Evolutionary conservation across 768 basidiomycete species (phyloP).

Genomic region (Trametes cingulata): DNA sequence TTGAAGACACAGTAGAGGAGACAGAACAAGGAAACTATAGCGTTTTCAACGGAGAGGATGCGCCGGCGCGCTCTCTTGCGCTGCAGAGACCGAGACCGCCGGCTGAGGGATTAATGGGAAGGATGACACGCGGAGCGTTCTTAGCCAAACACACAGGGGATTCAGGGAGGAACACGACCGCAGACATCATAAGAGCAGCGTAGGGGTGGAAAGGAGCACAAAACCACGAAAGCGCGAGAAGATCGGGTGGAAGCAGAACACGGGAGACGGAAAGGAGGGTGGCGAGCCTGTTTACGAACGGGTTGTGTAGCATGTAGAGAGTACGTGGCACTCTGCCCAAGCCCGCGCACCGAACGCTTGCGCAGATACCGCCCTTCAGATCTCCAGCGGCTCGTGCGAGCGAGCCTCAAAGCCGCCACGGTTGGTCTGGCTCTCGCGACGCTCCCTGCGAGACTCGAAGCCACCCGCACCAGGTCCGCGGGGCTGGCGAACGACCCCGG

Average conservation of each 20-base stretch:
- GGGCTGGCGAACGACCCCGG: conserved; percentile 78
- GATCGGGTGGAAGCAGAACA: neutral
- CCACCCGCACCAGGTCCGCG: conserved; percentile 79
- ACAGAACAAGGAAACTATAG: neutral
- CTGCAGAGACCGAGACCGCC: conserved; percentile 18
- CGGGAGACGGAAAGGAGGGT: conserved; percentile 17
- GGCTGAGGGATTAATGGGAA: conserved; percentile 9
- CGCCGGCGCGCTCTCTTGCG: conserved; percentile 11
- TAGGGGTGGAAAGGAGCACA: conserved; percentile 11
- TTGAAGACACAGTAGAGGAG: conserved; percentile 2
- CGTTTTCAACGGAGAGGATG: conserved; percentile 11
- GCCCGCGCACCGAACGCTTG: neutral
- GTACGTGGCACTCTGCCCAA: conserved; percentile 14
- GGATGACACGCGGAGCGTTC: conserved; percentile 9
- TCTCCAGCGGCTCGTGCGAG: conserved; percentile 85
- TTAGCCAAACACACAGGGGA: neutral
- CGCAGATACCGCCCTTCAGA: conserved; percentile 42
- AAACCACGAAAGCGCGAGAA: conserved; percentile 7
- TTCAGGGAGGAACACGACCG: conserved; percentile 1
- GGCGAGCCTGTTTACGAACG: conserved; percentile 22
- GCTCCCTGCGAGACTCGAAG: conserved; percentile 59
- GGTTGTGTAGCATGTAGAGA: conserved; percentile 14
- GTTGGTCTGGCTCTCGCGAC: conserved; percentile 57
- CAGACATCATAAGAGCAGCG: conserved; percentile 5
- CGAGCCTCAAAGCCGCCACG: conserved; percentile 75